Percentiles rank a stretch among this genome's conserved stretches.
Conservation (phyloP, 352 stramenopile species). For the Phytopythium mirpurense region DNA sequence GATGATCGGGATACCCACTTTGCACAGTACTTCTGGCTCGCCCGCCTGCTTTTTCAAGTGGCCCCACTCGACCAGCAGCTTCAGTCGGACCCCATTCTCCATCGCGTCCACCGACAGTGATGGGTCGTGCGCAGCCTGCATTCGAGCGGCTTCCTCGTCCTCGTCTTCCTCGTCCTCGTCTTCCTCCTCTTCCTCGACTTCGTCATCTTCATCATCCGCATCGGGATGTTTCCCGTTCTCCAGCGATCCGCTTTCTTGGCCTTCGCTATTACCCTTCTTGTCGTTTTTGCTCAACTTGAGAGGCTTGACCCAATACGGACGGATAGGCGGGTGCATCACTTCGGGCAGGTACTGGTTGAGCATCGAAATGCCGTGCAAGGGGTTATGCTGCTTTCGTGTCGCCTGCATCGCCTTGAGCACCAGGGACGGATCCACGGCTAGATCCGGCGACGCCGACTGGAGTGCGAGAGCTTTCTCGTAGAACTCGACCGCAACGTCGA, state of each 20-base stretch:
- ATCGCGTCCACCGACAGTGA: conserved; percentile 80
- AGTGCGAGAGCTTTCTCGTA: conserved; percentile 69
- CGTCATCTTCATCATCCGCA: conserved; percentile 18
- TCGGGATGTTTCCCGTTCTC: conserved; percentile 9
- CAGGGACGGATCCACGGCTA: conserved; percentile 53
- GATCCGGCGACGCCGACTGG: conserved; percentile 38
- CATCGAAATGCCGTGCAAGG: conserved; percentile 49
- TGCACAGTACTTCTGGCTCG: conserved; percentile 69
- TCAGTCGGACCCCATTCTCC: conserved; percentile 79
- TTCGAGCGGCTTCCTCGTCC: conserved; percentile 36
- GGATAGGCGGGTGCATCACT: conserved; percentile 66
- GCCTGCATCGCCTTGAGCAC: conserved; percentile 67
- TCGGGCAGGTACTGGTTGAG: conserved; percentile 55
- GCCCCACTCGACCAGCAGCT: conserved; percentile 73
- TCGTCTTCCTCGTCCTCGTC: conserved; percentile 57
- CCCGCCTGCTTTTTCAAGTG: conserved; percentile 67
- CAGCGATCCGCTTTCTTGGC: conserved; percentile 10
- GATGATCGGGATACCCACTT: conserved; percentile 82
- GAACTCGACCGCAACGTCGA: conserved; percentile 68
- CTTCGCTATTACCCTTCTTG: conserved; percentile 14
- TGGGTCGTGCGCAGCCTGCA: conserved; percentile 62
- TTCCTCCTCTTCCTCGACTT: conserved; percentile 38
- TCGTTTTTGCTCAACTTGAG: conserved; percentile 19
- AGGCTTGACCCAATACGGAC: conserved; percentile 76
- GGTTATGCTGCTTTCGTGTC: conserved; percentile 42